Evolutionary conservation across 2,329 filamentous ascomycete species (phyloP).

Genomic region (Lachnellula arida): DNA sequence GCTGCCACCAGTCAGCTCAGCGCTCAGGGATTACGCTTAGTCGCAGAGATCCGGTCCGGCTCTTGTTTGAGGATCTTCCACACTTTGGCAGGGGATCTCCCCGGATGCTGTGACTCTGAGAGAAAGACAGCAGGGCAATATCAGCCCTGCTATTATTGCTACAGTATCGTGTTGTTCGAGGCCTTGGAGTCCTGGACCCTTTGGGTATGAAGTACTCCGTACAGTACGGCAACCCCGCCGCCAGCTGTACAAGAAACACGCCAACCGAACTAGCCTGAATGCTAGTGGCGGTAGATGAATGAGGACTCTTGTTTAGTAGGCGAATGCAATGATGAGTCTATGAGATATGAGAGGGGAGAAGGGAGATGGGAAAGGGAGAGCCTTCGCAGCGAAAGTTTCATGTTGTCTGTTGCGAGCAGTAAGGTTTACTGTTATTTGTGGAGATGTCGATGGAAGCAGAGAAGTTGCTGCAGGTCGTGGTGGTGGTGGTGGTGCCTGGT

Average conservation of each 20-base stretch:
- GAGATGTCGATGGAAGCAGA: constrained; percentile 1
- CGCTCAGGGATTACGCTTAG: constrained; percentile 25
- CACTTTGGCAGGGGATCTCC: constrained; percentile 18
- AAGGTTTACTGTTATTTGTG: constrained; percentile 20
- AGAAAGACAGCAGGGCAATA: constrained; percentile 26
- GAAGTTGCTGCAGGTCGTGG: not conserved
- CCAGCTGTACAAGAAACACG: not conserved
- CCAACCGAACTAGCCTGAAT: not conserved
- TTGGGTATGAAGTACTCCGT: too few species aligned
- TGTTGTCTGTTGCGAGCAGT: constrained; percentile 18
- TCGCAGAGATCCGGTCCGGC: constrained; percentile 24
- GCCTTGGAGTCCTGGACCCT: not conserved
- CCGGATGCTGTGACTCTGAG: constrained; percentile 25
- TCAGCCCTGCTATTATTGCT: constrained; percentile 26
- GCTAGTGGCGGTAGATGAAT: not conserved
- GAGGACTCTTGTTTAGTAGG: not conserved
- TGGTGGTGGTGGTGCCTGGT: constrained; percentile 1
- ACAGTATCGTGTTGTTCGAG: not conserved
- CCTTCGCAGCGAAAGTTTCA: constrained; percentile 23
- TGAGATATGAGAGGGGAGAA: not conserved
- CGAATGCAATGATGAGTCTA: not conserved
- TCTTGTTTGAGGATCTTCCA: constrained; percentile 31
- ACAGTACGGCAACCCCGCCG: not conserved
- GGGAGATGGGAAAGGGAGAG: not conserved
- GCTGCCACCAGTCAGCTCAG: constrained; percentile 12